Percentiles rank a stretch among this genome's conserved stretches.
Evolutionary conservation across 257 asterid genomes (phyloP).

Genomic region (Salvia hispanica): DNA sequence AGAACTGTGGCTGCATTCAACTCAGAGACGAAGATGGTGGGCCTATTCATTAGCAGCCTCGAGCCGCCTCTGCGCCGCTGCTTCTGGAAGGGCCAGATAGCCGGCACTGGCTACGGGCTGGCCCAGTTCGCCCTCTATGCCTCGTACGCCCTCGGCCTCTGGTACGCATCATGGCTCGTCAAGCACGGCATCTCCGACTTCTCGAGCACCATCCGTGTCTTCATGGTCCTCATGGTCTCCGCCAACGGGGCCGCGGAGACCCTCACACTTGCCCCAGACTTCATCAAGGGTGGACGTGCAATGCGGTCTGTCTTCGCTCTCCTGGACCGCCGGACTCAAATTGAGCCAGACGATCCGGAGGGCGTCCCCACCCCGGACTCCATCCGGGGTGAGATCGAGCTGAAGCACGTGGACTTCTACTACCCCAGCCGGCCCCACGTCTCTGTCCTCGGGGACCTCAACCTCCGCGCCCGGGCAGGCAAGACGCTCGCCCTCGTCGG

Average conservation of each 20-base stretch:
- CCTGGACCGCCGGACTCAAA: conserved; percentile 77
- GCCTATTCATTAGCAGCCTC: conserved; percentile 65
- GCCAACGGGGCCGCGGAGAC: conserved; percentile 94
- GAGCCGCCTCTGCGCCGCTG: conserved; percentile 65
- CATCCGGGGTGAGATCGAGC: conserved; percentile 75
- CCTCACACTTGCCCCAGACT: conserved; percentile 85
- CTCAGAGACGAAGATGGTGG: conserved; percentile 67
- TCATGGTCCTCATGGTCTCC: conserved; percentile 94
- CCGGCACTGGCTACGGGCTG: conserved; percentile 81
- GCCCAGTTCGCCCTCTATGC: conserved; percentile 85
- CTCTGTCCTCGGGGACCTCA: conserved; percentile 57
- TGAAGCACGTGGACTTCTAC: conserved; percentile 82
- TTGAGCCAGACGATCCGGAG: conserved; percentile 74
- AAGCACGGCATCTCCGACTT: conserved; percentile 90
- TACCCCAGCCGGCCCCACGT: conserved; percentile 78
- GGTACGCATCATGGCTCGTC: conserved; percentile 95
- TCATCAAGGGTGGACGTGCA: conserved; percentile 87
- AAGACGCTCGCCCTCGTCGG: conserved; percentile 88
- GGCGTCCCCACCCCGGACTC: conserved; percentile 44
- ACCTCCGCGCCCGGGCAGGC: conserved; percentile 75
- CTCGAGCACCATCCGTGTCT: conserved; percentile 85
- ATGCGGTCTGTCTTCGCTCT: conserved; percentile 85
- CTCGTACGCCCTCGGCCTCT: conserved; percentile 85
- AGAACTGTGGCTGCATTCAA: conserved; percentile 92
- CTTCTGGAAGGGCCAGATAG: conserved; percentile 96